A percentile compares a stretch with the other conserved stretches of the same genome.
Conservation (phyloP, 306 rosid species). For the Dicorynia guianensis region DNA sequence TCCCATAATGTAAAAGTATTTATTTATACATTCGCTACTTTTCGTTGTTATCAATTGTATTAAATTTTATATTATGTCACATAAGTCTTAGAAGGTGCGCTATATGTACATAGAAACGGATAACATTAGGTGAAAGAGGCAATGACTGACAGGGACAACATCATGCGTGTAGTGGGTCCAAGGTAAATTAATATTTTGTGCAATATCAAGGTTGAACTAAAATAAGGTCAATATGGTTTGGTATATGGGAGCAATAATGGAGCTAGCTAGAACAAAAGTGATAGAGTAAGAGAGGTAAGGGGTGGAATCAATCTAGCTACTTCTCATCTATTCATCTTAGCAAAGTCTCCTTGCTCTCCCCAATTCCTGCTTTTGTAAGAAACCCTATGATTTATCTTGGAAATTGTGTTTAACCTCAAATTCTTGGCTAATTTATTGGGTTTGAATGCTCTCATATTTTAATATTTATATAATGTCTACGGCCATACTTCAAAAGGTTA, state of each 20-base stretch:
- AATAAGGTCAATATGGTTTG: constrained; percentile 60
- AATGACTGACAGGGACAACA: too few species aligned
- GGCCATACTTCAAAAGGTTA: constrained; percentile 36
- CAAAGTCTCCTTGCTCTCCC: constrained; percentile 37
- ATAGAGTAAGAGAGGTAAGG: constrained; percentile 47
- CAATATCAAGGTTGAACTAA: constrained; percentile 45
- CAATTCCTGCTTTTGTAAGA: constrained; percentile 42
- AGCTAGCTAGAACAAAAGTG: constrained; percentile 52
- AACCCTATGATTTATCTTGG: constrained; percentile 42
- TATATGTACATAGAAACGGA: too few species aligned
- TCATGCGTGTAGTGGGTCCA: too few species aligned
- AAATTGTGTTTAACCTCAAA: constrained; percentile 38
- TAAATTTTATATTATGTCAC: too few species aligned
- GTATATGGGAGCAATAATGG: constrained; percentile 64
- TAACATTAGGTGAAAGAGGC: too few species aligned
- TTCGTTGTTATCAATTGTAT: too few species aligned
- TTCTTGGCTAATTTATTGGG: constrained; percentile 38
- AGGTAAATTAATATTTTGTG: too few species aligned
- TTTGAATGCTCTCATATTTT: constrained; percentile 41
- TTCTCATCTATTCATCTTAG: constrained; percentile 55
- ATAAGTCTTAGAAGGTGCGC: too few species aligned
- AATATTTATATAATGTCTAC: constrained; percentile 31
- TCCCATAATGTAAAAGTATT: too few species aligned
- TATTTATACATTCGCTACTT: too few species aligned
- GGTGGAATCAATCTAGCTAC: constrained; percentile 64